Evolutionary conservation across 2,329 filamentous ascomycete genomes (phyloP).

Genomic region (Diplodia scrobiculata): DNA sequence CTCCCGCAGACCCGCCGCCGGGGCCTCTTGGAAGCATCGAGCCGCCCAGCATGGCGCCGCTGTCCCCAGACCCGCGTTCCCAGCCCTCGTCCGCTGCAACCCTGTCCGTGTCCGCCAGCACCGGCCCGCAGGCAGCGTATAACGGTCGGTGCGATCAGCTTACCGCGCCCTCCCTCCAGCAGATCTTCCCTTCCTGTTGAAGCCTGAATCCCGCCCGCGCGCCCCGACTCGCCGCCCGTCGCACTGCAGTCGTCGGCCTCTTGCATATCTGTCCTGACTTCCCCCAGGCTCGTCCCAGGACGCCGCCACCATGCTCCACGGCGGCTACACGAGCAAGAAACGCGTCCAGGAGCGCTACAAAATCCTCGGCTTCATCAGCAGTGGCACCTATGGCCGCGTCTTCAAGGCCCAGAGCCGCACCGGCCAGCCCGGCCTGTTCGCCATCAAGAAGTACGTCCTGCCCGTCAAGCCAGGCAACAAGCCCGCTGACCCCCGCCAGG

Average conservation of each 20-base stretch:
- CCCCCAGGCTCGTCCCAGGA: conserved; percentile 15
- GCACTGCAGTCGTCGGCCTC: not conserved
- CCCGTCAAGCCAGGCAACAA: conserved; percentile 6
- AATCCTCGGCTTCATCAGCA: conserved; percentile 97
- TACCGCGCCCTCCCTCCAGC: conserved; percentile 28
- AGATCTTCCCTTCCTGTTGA: not conserved
- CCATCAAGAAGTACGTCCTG: conserved; percentile 83
- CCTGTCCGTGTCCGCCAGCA: conserved; percentile 31
- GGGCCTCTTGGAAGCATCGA: not conserved
- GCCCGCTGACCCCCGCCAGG: conserved; percentile 42
- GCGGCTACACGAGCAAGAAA: conserved; percentile 69
- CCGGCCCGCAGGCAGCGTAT: conserved; percentile 46
- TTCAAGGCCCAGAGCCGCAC: conserved; percentile 88
- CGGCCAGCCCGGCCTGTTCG: conserved; percentile 78
- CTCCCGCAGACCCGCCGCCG: conserved; percentile 10
- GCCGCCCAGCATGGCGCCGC: conserved; percentile 6
- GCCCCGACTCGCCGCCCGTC: conserved; percentile 22
- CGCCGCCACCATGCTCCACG: conserved; percentile 46
- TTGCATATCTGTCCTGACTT: conserved; percentile 24
- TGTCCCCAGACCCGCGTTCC: conserved; percentile 15
- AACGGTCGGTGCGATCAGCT: conserved; percentile 41
- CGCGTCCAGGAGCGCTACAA: conserved; percentile 91
- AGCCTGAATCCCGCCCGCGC: conserved; percentile 7
- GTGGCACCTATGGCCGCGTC: conserved; percentile 94
- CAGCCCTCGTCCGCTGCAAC: conserved; percentile 36